phyloP scores from a whole-genome alignment of 495 filamentous ascomycete genomes.

The Podospora appendiculata region DNA sequence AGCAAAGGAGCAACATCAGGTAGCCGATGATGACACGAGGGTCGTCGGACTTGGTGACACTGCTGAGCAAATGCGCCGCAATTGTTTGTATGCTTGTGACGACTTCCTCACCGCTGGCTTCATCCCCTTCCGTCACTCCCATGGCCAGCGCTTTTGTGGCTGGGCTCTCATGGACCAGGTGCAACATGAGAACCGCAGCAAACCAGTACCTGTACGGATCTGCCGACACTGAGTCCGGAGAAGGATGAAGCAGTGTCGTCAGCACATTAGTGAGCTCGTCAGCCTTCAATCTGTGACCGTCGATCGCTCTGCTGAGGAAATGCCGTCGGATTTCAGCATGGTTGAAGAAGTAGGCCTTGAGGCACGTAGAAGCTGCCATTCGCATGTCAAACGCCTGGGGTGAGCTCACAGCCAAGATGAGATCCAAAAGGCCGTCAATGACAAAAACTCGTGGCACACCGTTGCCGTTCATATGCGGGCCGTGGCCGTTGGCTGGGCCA shows the following conservation, averaged over 20 bases:
- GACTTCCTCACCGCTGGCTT: conserved; percentile 86
- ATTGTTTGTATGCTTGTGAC: conserved; percentile 89
- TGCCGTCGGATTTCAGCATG: conserved; percentile 73
- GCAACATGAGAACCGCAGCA: conserved; percentile 80
- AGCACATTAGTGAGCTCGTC: conserved; percentile 88
- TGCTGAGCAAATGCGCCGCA: conserved; percentile 64
- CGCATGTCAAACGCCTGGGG: conserved; percentile 69
- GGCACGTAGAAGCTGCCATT: conserved; percentile 76
- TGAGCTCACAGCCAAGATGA: conserved; percentile 62
- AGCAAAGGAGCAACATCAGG: conserved; percentile 84
- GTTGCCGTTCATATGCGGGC: conserved; percentile 29
- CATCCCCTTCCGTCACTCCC: conserved; percentile 80
- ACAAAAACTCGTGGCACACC: conserved; percentile 65
- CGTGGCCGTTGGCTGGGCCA: conserved; percentile 33
- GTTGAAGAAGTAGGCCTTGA: conserved; percentile 83
- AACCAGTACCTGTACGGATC: conserved; percentile 93
- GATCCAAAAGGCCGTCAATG: conserved; percentile 87
- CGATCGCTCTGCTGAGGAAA: conserved; percentile 82
- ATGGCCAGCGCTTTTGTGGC: conserved; percentile 76
- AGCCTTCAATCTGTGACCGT: conserved; percentile 69
- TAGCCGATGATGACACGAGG: conserved; percentile 78
- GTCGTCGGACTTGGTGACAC: conserved; percentile 68
- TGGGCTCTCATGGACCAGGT: conserved; percentile 75
- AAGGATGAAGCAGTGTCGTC: conserved; percentile 63
- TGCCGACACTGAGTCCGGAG: conserved; percentile 47